Evolutionary conservation across 257 asterid species (phyloP), one percentile per base, ranked within the genome.

Genomic region (Lavandula angustifolia): DNA sequence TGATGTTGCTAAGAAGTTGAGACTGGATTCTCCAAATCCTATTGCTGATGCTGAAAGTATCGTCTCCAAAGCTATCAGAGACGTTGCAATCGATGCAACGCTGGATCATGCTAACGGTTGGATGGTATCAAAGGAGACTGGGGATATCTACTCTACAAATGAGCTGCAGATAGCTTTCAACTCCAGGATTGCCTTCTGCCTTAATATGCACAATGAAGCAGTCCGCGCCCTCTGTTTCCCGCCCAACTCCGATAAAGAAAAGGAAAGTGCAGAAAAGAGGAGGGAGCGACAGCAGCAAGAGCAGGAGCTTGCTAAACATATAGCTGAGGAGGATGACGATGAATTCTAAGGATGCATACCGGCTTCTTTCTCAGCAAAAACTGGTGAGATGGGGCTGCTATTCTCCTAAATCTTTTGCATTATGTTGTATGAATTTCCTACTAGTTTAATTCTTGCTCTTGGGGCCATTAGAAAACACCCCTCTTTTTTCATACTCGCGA

Each of bases 151-250:
- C 85, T 85, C 89, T 7, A 81, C 96, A 9, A 83, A 81, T 53
- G 96, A 88, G 69, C 96, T 94, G 17, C 96, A 85, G 66, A 68
- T 73, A 32, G 91, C 91, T 60, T 87, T 87, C 34, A 80, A 85
- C 70, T 83, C 96, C 0, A 87, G 96, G 76, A 81, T 83, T 46
- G 85, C 81, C 53, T 88, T 88, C 69, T 88, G 94, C 69, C 79
- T 88, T 14, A 85, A 80, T 35, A 83, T 83, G 96, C 91, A 88
- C 63, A 87, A 87, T 14, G 91, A 87, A 69, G 96, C 91, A 0
- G 85, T 85, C 14, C 85, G 87, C 16, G 95, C 94, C 34, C 87
- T 85, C 4, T 83, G 87, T 17, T 82, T 83, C 68, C 96, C 96
- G 18, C 88, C 78, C 14, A 80, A 85, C 67, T 83, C 90, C 3